Conservation (phyloP, 371 early-diverging fungal genomes). For the Rhizomucor miehei region DNA sequence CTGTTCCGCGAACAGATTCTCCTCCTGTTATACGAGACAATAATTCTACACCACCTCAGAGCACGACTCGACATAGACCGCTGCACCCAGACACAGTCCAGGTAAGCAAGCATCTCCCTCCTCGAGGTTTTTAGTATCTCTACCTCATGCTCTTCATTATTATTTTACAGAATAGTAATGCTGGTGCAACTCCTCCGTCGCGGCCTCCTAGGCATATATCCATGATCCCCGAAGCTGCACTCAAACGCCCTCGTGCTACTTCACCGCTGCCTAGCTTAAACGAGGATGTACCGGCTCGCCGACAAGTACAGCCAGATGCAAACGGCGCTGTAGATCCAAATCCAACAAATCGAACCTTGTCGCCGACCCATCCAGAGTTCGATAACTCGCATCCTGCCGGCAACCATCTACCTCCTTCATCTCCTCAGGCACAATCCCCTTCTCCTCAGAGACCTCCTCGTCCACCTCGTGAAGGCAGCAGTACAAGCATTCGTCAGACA, state of each 20-base stretch:
- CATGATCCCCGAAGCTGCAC: constrained; percentile 44
- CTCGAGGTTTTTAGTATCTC: too few species aligned
- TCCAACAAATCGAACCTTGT: neutral
- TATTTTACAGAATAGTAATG: neutral
- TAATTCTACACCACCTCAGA: neutral
- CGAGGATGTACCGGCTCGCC: too few species aligned
- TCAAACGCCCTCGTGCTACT: constrained; percentile 42
- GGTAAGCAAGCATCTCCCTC: too few species aligned
- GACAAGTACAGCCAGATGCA: too few species aligned
- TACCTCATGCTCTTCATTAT: too few species aligned
- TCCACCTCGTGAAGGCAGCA: constrained; percentile 6
- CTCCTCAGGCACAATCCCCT: neutral
- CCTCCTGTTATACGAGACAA: neutral
- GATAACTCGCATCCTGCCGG: too few species aligned
- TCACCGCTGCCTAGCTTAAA: constrained; percentile 25
- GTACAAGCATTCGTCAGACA: too few species aligned
- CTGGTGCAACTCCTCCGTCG: neutral
- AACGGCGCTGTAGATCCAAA: neutral
- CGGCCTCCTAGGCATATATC: constrained; percentile 45
- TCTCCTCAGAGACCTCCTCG: constrained; percentile 12
- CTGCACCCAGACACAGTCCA: constrained; percentile 1
- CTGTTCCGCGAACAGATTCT: neutral
- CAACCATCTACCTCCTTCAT: too few species aligned
- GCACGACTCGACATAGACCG: neutral
- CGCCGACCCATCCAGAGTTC: neutral